These are phyloP conservation scores for Diphasiastrum complanatum DNA, from an alignment of 83 land plant species.

Conservation along the genomic window DNA sequence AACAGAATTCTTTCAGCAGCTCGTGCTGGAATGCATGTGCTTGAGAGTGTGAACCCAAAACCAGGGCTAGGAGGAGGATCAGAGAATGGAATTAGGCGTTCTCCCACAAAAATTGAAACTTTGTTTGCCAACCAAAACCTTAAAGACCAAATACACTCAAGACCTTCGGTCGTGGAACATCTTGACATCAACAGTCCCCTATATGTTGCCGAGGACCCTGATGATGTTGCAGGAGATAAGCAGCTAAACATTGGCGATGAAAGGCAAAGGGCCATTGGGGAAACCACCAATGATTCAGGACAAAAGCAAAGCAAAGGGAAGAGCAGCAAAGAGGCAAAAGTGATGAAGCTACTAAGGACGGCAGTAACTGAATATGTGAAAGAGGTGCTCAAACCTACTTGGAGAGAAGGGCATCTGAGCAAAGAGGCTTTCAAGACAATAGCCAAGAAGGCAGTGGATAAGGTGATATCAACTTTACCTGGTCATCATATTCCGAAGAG, in stretches of 20 bases:
- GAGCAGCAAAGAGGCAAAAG: neutral
- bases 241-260: neutral
- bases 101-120: neutral
- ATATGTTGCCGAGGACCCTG: neutral
- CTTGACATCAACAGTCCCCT: neutral
- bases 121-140: neutral
- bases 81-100: neutral
- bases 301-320: neutral
- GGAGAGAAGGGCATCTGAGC: neutral
- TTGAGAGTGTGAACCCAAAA: neutral
- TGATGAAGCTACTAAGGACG: neutral
- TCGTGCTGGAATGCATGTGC: neutral
- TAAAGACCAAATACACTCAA: neutral
- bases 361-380: neutral
- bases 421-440: slow-evolving; percentile 1
- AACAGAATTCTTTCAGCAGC: neutral
- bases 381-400: neutral
- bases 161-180: neutral
- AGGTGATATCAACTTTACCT: neutral
- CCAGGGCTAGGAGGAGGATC: too few relatives aligned
- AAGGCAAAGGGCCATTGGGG: neutral
- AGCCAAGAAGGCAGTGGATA: neutral
- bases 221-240: neutral
- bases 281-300: neutral
- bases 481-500: slow-evolving; percentile 1